Evolutionary conservation across 1,284 basidiomycete species (phyloP).

Genomic region (Golubevia pallescens): DNA sequence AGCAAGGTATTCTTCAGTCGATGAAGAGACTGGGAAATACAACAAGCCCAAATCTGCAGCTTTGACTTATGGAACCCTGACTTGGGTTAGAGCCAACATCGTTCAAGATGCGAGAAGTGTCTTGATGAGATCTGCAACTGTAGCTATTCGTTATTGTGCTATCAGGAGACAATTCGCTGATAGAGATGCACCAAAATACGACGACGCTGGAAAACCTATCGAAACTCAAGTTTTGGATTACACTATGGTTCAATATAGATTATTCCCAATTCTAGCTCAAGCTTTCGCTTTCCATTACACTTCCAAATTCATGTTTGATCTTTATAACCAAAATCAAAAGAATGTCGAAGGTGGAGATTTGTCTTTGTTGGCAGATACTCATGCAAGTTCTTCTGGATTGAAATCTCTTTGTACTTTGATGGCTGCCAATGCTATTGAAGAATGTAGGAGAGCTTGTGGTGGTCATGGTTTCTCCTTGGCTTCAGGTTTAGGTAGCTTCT

Average conservation of each 20-base stretch:
- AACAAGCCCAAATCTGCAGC: slow-evolving; percentile 38
- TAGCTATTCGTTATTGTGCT: slow-evolving; percentile 65
- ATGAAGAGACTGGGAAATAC: slow-evolving; percentile 46
- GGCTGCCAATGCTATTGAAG: slow-evolving; percentile 64
- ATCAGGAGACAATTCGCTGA: slow-evolving; percentile 65
- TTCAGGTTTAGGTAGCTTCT: slow-evolving; percentile 49
- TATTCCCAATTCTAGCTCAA: slow-evolving; percentile 65
- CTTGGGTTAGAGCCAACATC: slow-evolving; percentile 63
- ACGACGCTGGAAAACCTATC: slow-evolving; percentile 50
- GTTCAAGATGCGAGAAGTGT: slow-evolving; percentile 60
- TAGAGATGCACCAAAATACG: slow-evolving; percentile 61
- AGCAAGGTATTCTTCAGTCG: slow-evolving; percentile 61
- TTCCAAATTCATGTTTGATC: slow-evolving; percentile 54
- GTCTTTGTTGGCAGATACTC: slow-evolving; percentile 64
- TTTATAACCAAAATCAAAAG: slow-evolving; percentile 61
- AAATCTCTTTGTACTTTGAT: slow-evolving; percentile 64
- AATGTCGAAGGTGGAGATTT: slow-evolving; percentile 63
- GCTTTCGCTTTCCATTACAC: slow-evolving; percentile 66
- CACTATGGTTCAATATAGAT: slow-evolving; percentile 64
- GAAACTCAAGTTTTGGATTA: slow-evolving; percentile 66
- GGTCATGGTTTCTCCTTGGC: slow-evolving; percentile 65
- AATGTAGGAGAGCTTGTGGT: slow-evolving; percentile 64
- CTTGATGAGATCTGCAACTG: slow-evolving; percentile 61
- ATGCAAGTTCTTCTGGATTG: slow-evolving; percentile 63
- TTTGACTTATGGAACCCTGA: slow-evolving; percentile 54